Base-by-base conservation (phyloP, 306 rosid species). In the Vicia villosa region DNA sequence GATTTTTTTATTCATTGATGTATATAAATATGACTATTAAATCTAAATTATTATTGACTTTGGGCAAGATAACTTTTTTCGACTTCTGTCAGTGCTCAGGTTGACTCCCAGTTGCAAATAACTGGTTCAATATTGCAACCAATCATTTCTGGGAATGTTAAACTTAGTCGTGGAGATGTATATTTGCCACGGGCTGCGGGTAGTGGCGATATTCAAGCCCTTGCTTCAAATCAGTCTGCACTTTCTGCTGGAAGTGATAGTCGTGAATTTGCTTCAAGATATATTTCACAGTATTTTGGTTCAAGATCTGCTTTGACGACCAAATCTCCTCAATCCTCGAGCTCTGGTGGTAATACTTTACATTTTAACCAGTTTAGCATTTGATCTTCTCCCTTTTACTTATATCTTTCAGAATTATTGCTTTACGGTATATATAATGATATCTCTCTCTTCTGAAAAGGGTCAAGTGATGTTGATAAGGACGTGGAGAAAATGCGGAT, bases 41-140 rank as follows among this genome's bases (percentile, higher is more conserved):
- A 32, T 15, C 47, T 21, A 15, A 49, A 38, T 45, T 47, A 28
- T 68, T 54, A 42, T 13, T 54, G 49, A 68, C 10, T 62, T 69
- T 52, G 54, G 54, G 28, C 21, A 7, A 46, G 61, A 30, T 37
- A 8, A 37, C 59, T n/a, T 74, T 74, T 76, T 26, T 57, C 36
- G 61, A 17, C 59, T 76, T 73, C 47, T 82, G 67, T 63, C 91
- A 94, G 99, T 80, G 95, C 95, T 69, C 97, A 91, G 86, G 95
- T 94, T 70, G 96, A 94, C 83, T 79, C 99, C 59, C 89, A 87
- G 83, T 73, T 94, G 85, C 95, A 88, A 86, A 86, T 94, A 81
- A 84, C 92, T 61, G 96, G 99, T 65, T 94, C 99, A 28, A 83
- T 94, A 58, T 83, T 88, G 85, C 88, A 91, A 91, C 99, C 93